phyloP scores from a whole-genome alignment of 257 asterid genomes.

The Marsdenia floribunda region DNA sequence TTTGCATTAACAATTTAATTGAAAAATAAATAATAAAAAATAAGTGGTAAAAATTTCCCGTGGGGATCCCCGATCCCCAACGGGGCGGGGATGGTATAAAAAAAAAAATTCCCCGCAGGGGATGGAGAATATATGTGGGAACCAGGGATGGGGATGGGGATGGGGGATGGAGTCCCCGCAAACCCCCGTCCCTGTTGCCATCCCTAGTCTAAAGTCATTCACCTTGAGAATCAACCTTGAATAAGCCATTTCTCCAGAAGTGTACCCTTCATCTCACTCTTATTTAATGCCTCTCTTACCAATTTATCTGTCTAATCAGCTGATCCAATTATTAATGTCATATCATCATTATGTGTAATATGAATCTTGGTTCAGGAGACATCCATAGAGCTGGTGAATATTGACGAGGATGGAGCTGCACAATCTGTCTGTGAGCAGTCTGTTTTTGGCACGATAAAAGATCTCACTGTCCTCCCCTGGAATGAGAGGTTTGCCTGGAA shows the following conservation, averaged over 20 bases:
- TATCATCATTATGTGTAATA: slow-evolving; percentile 2
- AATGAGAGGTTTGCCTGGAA: slow-evolving; percentile 47
- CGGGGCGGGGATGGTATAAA: too few relatives aligned
- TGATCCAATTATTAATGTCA: neutral
- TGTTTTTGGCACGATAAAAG: slow-evolving; percentile 87
- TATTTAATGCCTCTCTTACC: neutral
- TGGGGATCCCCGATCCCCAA: too few relatives aligned
- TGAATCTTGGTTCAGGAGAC: slow-evolving; percentile 59
- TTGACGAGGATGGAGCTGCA: slow-evolving; percentile 73
- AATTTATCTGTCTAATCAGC: neutral
- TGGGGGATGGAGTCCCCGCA: too few relatives aligned
- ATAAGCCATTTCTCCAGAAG: neutral
- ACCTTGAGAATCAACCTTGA: neutral
- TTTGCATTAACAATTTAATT: too few relatives aligned
- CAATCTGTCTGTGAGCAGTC: slow-evolving; percentile 90
- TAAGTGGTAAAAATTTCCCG: too few relatives aligned
- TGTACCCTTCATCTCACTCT: neutral
- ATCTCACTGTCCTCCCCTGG: slow-evolving; percentile 84
- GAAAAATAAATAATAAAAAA: too few relatives aligned
- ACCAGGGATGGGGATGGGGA: too few relatives aligned
- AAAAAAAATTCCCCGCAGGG: too few relatives aligned
- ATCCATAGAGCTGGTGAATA: slow-evolving; percentile 72
- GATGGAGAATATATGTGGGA: too few relatives aligned
- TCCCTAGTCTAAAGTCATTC: too few relatives aligned
- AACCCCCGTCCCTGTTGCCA: too few relatives aligned